Conservation (phyloP, 768 basidiomycete species). For the Macrocybe gigantea region DNA sequence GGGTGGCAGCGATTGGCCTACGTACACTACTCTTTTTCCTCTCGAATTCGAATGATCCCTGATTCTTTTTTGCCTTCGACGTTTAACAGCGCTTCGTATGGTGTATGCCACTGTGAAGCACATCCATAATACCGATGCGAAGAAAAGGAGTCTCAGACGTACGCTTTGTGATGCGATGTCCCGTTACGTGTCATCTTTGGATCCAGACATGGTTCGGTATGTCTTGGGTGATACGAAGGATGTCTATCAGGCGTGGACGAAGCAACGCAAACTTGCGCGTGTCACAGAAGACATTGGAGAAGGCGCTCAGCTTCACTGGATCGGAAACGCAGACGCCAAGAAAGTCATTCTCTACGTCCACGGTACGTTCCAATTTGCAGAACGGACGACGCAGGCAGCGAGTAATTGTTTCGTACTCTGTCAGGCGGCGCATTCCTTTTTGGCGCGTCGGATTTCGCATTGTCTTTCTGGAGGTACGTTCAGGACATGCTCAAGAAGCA, state of each 20-base stretch:
- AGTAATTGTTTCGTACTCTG: not conserved
- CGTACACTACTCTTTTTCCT: too few species aligned
- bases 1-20: too few species aligned
- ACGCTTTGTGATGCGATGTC: too few species aligned
- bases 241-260: conserved; percentile 18
- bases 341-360: conserved; percentile 26
- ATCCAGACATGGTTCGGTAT: too few species aligned
- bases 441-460: conserved; percentile 12
- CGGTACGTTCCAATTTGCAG: conserved; percentile 13
- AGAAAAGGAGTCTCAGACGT: too few species aligned
- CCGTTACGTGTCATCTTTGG: too few species aligned
- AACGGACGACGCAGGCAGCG: not conserved
- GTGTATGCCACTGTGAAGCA: too few species aligned
- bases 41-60: too few species aligned
- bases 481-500: conserved; percentile 8
- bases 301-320: conserved; percentile 24
- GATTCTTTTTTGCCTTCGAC: too few species aligned
- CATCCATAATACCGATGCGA: too few species aligned
- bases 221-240: conserved; percentile 13
- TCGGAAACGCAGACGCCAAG: conserved; percentile 23
- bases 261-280: conserved; percentile 12
- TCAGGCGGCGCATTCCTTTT: conserved; percentile 24
- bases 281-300: conserved; percentile 22
- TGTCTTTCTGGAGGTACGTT: conserved; percentile 18
- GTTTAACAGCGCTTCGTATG: too few species aligned